Percentiles rank a stretch among this genome's conserved stretches.
Evolutionary conservation across 2,329 filamentous ascomycete genomes (phyloP).

Genomic region (Myriosclerotinia curreyana): DNA sequence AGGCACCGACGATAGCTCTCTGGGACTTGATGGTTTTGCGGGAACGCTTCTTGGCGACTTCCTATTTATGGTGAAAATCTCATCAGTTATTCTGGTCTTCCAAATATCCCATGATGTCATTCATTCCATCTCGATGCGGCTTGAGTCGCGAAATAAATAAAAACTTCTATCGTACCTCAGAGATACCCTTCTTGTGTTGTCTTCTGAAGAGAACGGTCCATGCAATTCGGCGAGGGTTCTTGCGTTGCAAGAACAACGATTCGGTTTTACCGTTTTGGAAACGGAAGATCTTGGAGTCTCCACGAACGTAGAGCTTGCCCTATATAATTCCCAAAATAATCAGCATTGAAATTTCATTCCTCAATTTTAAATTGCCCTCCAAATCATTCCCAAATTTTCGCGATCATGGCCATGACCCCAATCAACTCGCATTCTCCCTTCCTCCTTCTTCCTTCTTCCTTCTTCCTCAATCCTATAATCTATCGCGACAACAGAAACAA

Average conservation of each 20-base stretch:
- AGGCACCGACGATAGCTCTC: conserved; percentile 98
- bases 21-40: conserved; percentile 98
- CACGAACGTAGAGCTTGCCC: conserved; percentile 99
- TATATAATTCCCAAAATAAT: conserved; percentile 44
- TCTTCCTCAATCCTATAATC: conserved; percentile 17
- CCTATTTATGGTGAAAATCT: conserved; percentile 54
- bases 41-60: conserved; percentile 99
- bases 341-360: conserved; percentile 30
- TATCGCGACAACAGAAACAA: conserved; percentile 28
- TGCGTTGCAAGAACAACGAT: conserved; percentile 99
- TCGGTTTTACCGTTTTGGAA: conserved; percentile 99
- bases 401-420: not conserved
- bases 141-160: not conserved
- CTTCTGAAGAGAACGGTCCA: conserved; percentile 98
- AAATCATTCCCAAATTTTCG: not conserved
- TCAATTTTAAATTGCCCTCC: not conserved
- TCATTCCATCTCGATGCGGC: not conserved
- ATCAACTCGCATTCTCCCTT: conserved; percentile 14
- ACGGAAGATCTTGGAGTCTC: conserved; percentile 99
- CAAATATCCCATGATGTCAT: conserved; percentile 17
- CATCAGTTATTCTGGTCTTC: conserved; percentile 10
- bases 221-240: conserved; percentile 99
- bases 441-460: conserved; percentile 15
- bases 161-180: conserved; percentile 85
- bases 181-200: conserved; percentile 99